Base-by-base conservation (phyloP, 805 yeast genomes). In the Blastobotrys attinorum region DNA sequence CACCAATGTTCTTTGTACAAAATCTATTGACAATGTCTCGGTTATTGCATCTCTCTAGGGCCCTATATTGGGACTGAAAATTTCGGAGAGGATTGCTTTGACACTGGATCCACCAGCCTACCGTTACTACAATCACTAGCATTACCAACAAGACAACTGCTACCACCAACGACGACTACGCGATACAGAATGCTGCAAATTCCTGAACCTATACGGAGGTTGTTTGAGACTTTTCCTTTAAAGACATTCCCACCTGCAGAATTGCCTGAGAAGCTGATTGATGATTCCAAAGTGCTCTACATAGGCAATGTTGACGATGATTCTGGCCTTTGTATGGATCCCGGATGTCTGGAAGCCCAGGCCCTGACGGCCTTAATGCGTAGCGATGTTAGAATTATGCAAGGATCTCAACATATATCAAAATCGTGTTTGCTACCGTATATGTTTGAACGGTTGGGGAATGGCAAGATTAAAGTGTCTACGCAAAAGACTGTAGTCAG, bases 191-290 rank as follows among this genome's bases (percentile, higher is more conserved):
- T 25, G 29, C 29, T 23, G 57, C 49, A 43, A 37, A 61, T 63
- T 2, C 67, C 67, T 0, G 51, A 37, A 18, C 49, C 53, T 0
- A 55, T 62, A 3, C 47, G 54, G 31, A 42, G 38, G 23, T 43
- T 61, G n/a, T 62, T 63, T 43, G 64, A 62, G 40, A 20, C 25
- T 31, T 63, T 63, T 36, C 67, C 67, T 2, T 44, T 63, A 36
- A 39, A 39, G 7, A 47, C 54, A 13, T 49, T 23, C 47, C 53
- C 43, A 11, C 40, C 54, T 8, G 39, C 49, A 15, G 38, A 21
- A 13, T 43, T 40, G 11, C 38, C 49, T 13, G 39, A 32, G 15
- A 29, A 39, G 7, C 21, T 33, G 7, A 6, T 15, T 16, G 39
- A 6, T 13, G 22, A 4, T 7, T 42, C 11, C 2, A 29, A 33